These are phyloP conservation scores for Aspergillus novofumigatus DNA, from an alignment of 2,329 filamentous ascomycete genomes.

Conservation along the genomic window DNA sequence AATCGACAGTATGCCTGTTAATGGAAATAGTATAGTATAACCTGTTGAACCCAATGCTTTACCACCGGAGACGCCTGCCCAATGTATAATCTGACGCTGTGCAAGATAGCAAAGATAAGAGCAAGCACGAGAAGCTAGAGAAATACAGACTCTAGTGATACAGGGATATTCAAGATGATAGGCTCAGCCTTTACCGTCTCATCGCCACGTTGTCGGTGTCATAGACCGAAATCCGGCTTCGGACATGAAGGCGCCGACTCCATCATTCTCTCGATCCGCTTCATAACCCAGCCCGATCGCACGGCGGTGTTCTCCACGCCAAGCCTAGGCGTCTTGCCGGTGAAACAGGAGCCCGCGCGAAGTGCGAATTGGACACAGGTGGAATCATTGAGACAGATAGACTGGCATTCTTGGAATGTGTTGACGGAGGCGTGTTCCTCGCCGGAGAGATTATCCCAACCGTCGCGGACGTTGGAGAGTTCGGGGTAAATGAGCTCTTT, in stretches of 20 bases:
- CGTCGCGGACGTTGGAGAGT: conserved; percentile 23
- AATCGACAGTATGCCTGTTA: background rate
- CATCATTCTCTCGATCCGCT: conserved; percentile 26
- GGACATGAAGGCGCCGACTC: conserved; percentile 24
- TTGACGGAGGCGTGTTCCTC: conserved; percentile 25
- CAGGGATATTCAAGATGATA: background rate
- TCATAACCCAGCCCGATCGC: conserved; percentile 31
- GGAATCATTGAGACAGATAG: conserved; percentile 22
- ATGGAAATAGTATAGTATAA: background rate
- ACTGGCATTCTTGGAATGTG: conserved; percentile 29
- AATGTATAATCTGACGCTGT: background rate
- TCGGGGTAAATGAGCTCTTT: conserved; percentile 34
- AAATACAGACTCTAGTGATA: background rate
- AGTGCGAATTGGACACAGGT: conserved; percentile 31
- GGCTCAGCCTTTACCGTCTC: background rate
- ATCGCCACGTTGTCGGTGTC: conserved; percentile 2
- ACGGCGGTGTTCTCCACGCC: conserved; percentile 20
- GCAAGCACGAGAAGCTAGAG: background rate
- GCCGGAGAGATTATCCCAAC: conserved; percentile 35
- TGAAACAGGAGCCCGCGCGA: conserved; percentile 28
- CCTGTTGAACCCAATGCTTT: background rate
- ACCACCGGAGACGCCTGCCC: background rate
- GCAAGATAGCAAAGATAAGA: conserved; percentile 1
- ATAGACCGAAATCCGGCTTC: conserved; percentile 24
- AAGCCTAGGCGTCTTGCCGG: conserved; percentile 26